These are phyloP conservation scores for Xylaria grammica DNA, from an alignment of 495 filamentous ascomycete species.

Conservation along the genomic window DNA sequence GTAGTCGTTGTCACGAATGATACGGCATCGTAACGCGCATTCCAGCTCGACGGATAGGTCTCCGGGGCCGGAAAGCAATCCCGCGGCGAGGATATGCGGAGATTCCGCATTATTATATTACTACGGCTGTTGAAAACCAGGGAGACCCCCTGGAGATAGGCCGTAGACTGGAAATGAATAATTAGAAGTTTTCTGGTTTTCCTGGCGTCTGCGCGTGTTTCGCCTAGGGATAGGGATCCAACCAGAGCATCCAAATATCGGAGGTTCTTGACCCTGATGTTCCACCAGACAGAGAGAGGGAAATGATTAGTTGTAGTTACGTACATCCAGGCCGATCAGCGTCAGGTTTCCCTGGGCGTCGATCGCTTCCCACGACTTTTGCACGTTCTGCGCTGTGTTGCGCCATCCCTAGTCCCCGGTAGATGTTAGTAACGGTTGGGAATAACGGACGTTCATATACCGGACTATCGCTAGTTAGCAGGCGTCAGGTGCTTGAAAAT, in stretches of 20 bases:
- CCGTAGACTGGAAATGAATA: not conserved
- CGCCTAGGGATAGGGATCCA: too few relatives aligned
- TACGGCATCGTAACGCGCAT: conserved; percentile 31
- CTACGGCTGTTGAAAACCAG: conserved; percentile 22
- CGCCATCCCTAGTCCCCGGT: conserved; percentile 23
- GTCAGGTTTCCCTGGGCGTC: conserved; percentile 23
- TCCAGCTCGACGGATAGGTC: conserved; percentile 28
- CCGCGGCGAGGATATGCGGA: conserved; percentile 22
- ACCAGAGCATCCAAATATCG: too few relatives aligned
- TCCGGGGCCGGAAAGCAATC: conserved; percentile 32
- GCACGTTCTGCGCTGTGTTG: conserved; percentile 23
- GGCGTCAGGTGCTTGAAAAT: too few relatives aligned
- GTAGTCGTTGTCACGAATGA: conserved; percentile 24
- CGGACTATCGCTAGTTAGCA: too few relatives aligned
- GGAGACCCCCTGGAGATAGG: conserved; percentile 22
- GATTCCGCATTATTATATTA: conserved; percentile 29
- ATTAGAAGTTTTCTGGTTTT: too few relatives aligned
- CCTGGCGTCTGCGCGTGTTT: not conserved
- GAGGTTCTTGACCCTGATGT: not conserved
- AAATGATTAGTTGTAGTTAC: not conserved
- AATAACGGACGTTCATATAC: too few relatives aligned
- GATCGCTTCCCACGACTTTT: conserved; percentile 29
- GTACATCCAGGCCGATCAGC: conserved; percentile 23
- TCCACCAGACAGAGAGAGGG: not conserved
- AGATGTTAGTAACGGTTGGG: not conserved